Conservation (phyloP, 768 basidiomycete species). For the Lactarius evosmus region DNA sequence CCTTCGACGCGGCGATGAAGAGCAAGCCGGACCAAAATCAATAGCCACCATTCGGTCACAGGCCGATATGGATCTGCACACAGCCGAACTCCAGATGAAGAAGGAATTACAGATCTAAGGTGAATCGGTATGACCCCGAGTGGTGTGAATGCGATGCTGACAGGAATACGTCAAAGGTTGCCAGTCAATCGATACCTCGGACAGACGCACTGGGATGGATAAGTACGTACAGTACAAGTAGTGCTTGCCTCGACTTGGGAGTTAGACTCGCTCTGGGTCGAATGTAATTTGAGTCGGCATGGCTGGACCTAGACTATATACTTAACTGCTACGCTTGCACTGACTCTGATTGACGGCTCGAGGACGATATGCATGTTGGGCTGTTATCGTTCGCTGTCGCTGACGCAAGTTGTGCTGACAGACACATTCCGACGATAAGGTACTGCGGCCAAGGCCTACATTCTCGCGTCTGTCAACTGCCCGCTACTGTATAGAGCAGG, state of each 20-base stretch:
- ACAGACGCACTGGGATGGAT: not conserved
- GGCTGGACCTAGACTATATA: constrained; percentile 13
- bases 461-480: too few species aligned
- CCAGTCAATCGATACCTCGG: not conserved
- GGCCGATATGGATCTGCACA: constrained; percentile 14
- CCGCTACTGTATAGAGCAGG: too few species aligned
- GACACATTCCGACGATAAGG: too few species aligned
- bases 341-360: not conserved
- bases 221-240: not conserved
- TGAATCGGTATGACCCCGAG: not conserved
- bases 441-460: too few species aligned
- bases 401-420: too few species aligned
- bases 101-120: constrained; percentile 25
- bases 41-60: constrained; percentile 15
- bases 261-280: not conserved
- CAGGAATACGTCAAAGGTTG: not conserved
- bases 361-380: too few species aligned
- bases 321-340: not conserved
- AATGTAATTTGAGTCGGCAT: constrained; percentile 12
- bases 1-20: constrained; percentile 16
- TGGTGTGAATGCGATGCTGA: not conserved
- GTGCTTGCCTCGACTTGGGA: not conserved
- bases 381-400: too few species aligned
- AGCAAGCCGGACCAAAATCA: not conserved
- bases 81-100: constrained; percentile 22